phyloP scores from a whole-genome alignment of 192 early-diverging fungal species.

The Coemansia sp. region DNA sequence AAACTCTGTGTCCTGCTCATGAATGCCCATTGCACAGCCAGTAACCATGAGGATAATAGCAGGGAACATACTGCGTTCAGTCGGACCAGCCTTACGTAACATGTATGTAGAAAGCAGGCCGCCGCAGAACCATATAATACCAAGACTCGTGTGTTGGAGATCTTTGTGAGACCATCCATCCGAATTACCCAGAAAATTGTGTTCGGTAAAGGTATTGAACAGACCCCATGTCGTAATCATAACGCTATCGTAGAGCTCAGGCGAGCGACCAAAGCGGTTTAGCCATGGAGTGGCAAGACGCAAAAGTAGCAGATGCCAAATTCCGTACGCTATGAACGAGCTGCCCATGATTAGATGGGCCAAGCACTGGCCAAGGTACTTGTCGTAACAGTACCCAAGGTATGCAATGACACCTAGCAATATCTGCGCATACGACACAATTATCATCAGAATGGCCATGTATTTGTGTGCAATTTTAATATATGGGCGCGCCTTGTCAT shows the following conservation, averaged over 20 bases:
- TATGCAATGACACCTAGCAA: constrained; percentile 64
- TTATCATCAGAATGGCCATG: constrained; percentile 54
- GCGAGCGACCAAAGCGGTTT: constrained; percentile 56
- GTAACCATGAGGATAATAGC: constrained; percentile 63
- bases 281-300: constrained; percentile 64
- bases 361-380: constrained; percentile 63
- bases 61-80: constrained; percentile 62
- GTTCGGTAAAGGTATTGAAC: constrained; percentile 71
- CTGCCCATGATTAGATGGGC: constrained; percentile 75
- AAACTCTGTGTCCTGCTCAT: constrained; percentile 61
- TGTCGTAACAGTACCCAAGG: constrained; percentile 64
- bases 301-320: constrained; percentile 58
- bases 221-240: constrained; percentile 66
- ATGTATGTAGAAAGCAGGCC: constrained; percentile 60
- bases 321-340: constrained; percentile 68
- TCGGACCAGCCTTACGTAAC: constrained; percentile 34
- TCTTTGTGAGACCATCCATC: constrained; percentile 66
- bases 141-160: constrained; percentile 66
- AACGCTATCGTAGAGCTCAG: constrained; percentile 69
- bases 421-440: constrained; percentile 66
- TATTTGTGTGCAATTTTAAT: constrained; percentile 55
- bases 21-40: constrained; percentile 62
- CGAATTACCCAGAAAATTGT: constrained; percentile 55
- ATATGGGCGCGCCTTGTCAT: constrained; percentile 55
- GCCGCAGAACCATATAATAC: constrained; percentile 68